phyloP scores from a whole-genome alignment of 139 green algal species.

The Volvox reticuliferus region DNA sequence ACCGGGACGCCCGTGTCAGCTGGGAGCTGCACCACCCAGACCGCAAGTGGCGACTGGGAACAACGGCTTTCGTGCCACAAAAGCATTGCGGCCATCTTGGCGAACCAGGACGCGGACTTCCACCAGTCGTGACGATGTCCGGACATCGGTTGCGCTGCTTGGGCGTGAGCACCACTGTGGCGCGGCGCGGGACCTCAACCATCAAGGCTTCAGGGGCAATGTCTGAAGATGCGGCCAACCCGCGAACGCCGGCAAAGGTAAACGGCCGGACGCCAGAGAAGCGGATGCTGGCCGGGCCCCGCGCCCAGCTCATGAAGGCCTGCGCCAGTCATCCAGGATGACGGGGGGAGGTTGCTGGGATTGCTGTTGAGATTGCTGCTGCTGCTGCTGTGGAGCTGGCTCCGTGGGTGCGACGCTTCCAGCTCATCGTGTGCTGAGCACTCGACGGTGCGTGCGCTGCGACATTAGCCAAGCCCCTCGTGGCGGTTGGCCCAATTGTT shows the following conservation, averaged over 20 bases:
- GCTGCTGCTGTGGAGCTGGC: background rate
- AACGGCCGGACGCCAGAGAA: slow-evolving; percentile 48
- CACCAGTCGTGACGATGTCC: slow-evolving; percentile 67
- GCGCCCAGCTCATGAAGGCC: slow-evolving; percentile 56
- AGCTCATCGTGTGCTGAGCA: background rate
- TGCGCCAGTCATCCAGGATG: slow-evolving; percentile 40
- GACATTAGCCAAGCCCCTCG: background rate
- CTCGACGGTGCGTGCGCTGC: slow-evolving; percentile 62
- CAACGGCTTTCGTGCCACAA: slow-evolving; percentile 72
- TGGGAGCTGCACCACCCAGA: slow-evolving; percentile 82
- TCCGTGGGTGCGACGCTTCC: background rate
- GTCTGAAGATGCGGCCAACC: slow-evolving; percentile 61
- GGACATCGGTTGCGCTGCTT: slow-evolving; percentile 70
- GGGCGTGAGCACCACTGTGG: slow-evolving; percentile 74
- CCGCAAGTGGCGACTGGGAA: slow-evolving; percentile 46
- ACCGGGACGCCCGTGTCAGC: slow-evolving; percentile 71
- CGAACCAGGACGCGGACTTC: slow-evolving; percentile 70
- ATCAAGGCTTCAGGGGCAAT: slow-evolving; percentile 69
- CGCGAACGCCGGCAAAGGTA: slow-evolving; percentile 64
- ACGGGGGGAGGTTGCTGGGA: slow-evolving; percentile 20
- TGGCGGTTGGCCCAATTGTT: slow-evolving; percentile 2
- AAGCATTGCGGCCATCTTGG: slow-evolving; percentile 82
- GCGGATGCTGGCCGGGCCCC: too few relatives aligned
- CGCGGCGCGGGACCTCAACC: slow-evolving; percentile 71
- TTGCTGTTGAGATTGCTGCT: background rate